Percentiles rank a stretch among this genome's conserved stretches.
Conservation (phyloP, 768 basidiomycete genomes). For the Calvatia gigantea region DNA sequence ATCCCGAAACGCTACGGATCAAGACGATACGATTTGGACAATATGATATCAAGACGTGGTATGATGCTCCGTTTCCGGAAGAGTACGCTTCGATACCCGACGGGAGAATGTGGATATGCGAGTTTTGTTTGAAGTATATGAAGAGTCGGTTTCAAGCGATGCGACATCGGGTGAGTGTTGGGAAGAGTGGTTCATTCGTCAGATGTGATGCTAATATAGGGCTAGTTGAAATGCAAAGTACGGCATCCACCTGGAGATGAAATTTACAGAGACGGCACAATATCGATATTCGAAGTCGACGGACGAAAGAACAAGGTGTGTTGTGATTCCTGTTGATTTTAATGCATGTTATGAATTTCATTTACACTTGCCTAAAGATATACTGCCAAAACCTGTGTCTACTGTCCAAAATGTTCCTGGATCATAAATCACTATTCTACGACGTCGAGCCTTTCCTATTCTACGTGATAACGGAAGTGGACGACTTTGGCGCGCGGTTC, state of each 20-base stretch:
- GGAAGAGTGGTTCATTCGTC: not conserved
- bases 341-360: not conserved
- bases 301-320: slow-evolving; percentile 93
- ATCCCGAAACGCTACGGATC: slow-evolving; percentile 58
- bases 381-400: slow-evolving; percentile 99
- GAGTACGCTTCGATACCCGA: slow-evolving; percentile 93
- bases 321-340: not conserved
- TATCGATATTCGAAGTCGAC: slow-evolving; percentile 97
- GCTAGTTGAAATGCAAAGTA: slow-evolving; percentile 91
- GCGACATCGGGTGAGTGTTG: slow-evolving; percentile 72
- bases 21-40: slow-evolving; percentile 86
- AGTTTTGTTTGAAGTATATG: slow-evolving; percentile 98
- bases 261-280: slow-evolving; percentile 85
- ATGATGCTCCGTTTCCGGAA: slow-evolving; percentile 97
- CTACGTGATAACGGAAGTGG: slow-evolving; percentile 93
- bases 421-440: slow-evolving; percentile 98
- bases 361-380: slow-evolving; percentile 51
- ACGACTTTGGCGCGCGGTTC: slow-evolving; percentile 88
- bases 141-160: slow-evolving; percentile 85
- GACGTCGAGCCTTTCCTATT: slow-evolving; percentile 99
- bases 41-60: slow-evolving; percentile 97
- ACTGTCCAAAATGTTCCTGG: slow-evolving; percentile 97
- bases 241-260: slow-evolving; percentile 97
- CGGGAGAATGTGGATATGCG: slow-evolving; percentile 93
- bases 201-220: not conserved